Base-by-base conservation (phyloP, 345 rosid genomes). In the Corymbia maculata region DNA sequence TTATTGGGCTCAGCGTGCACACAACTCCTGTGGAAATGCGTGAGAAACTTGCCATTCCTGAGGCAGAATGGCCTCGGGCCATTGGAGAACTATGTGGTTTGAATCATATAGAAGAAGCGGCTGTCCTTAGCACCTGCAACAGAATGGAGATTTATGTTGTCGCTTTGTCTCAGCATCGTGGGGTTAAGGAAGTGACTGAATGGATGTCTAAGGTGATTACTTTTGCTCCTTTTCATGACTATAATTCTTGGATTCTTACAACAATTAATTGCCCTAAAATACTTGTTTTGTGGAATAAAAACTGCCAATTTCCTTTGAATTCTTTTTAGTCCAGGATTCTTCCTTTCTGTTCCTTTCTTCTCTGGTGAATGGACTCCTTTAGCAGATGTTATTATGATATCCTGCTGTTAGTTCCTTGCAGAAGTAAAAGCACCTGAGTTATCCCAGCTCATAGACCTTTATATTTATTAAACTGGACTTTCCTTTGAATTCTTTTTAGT, bases 21-120 rank as follows among this genome's bases (percentile, higher is more conserved):
- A 90, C 94, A 24, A 84, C 94, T 66, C 93, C 95, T 12, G 95
- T 93, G 50, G 94, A 92, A 85, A 90, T 93, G 93, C 93, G 95
- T 22, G 94, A 93, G 55, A 93, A 93, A 86, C 94, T 93, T 88
- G 93, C 94, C 66, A 91, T 93, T 89, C 94, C 93, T 8, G 94
- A 93, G 89, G 95, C 95, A 55, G 94, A 93, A 87, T 93, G 95
- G 95, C 94, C 95, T 66, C 92, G 92, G 49, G 93, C 95, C 84
- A 92, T 92, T 53, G 91, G 84, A 42, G 94, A 93, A 87, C 93
- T 93, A 5, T 91, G 95, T 44, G 30, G 85, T 88, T 88, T 93
- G 89, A 93, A 93, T 88, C 95, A 93, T 80, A 93, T 93, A 49
- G 95, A 93, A 89, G 95, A 93, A 88, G 94, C 95, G 24, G 95